Evolutionary conservation across 2,329 filamentous ascomycete genomes (phyloP).

Genomic region (Verticillium dahliae): DNA sequence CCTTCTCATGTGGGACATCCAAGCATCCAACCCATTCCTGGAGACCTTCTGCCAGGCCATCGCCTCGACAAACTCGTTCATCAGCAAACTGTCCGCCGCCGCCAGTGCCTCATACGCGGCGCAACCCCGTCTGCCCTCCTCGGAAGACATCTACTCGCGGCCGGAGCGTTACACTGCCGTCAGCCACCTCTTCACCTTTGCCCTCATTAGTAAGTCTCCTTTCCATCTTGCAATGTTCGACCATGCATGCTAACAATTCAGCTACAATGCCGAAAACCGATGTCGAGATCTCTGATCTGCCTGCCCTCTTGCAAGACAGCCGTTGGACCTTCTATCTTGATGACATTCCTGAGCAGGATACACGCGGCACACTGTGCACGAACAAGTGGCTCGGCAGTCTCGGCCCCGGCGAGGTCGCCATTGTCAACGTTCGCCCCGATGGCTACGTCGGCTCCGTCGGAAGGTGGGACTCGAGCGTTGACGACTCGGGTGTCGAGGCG

Average conservation of each 20-base stretch:
- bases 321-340: slow-evolving; percentile 70
- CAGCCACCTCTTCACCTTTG: slow-evolving; percentile 64
- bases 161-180: slow-evolving; percentile 63
- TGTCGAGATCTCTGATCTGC: slow-evolving; percentile 61
- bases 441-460: slow-evolving; percentile 65
- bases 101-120: slow-evolving; percentile 56
- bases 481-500: slow-evolving; percentile 43
- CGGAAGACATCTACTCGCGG: slow-evolving; percentile 59
- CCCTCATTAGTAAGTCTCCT: slow-evolving; percentile 52
- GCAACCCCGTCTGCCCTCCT: slow-evolving; percentile 48
- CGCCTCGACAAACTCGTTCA: slow-evolving; percentile 42
- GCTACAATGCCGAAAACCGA: slow-evolving; percentile 54
- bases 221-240: neutral
- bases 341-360: slow-evolving; percentile 51
- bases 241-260: slow-evolving; percentile 16
- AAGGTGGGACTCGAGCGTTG: slow-evolving; percentile 43
- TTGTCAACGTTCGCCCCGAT: slow-evolving; percentile 65
- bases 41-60: slow-evolving; percentile 51
- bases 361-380: slow-evolving; percentile 46
- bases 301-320: slow-evolving; percentile 54
- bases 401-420: slow-evolving; percentile 48
- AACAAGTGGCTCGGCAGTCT: slow-evolving; percentile 64
- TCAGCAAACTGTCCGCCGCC: slow-evolving; percentile 51
- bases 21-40: slow-evolving; percentile 49
- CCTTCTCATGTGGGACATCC: slow-evolving; percentile 60